A percentile compares a stretch with the other conserved stretches of the same genome.
These are phyloP conservation scores for Flaveria sonorensis DNA, from an alignment of 129 eudicot genomes.

Conservation along the genomic window DNA sequence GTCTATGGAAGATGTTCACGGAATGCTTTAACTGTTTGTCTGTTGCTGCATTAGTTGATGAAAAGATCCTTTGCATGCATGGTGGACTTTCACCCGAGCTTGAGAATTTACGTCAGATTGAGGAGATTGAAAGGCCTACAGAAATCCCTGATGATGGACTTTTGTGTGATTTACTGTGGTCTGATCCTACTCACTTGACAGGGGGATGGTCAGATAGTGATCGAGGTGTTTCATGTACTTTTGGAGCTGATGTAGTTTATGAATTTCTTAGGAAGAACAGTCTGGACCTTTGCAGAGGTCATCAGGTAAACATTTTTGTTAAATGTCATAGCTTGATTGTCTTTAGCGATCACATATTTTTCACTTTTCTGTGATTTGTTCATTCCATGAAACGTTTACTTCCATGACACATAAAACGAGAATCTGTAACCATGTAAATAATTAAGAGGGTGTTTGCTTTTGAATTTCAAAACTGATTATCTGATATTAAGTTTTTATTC, in stretches of 20 bases:
- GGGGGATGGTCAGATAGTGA: constrained; percentile 83
- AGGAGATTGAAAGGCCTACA: constrained; percentile 61
- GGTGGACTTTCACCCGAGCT: constrained; percentile 91
- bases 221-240: constrained; percentile 76
- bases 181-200: constrained; percentile 61
- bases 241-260: constrained; percentile 70
- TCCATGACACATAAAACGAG: neutral
- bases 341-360: neutral
- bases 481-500: neutral
- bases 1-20: constrained; percentile 84
- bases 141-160: constrained; percentile 80
- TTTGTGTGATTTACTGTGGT: constrained; percentile 79
- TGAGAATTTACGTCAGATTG: constrained; percentile 54
- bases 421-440: neutral
- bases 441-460: neutral
- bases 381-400: neutral
- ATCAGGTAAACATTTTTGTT: constrained; percentile 59
- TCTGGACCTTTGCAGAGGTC: constrained; percentile 86
- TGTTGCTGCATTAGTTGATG: constrained; percentile 73
- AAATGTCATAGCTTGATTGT: neutral
- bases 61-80: constrained; percentile 85
- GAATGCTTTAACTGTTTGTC: constrained; percentile 91
- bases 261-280: constrained; percentile 65
- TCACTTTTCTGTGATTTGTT: neutral
- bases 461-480: neutral